phyloP scores from a whole-genome alignment of 441 rosid species.

The Pelargonium hybrid region DNA sequence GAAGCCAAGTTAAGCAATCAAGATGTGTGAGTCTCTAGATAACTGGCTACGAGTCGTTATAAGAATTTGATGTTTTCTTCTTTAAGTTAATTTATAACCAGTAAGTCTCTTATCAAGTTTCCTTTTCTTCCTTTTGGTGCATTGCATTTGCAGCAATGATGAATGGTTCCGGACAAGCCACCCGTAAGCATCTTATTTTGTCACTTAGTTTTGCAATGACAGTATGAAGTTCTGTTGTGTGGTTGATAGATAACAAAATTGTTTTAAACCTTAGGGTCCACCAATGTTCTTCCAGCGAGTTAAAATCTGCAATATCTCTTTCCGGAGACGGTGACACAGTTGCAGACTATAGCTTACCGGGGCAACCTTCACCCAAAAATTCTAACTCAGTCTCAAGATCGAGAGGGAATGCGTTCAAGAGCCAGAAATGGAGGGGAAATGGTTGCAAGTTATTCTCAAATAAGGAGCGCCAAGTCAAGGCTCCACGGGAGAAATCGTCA shows the following conservation, averaged over 20 bases:
- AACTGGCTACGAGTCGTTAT: background rate
- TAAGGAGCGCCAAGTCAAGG: conserved; percentile 28
- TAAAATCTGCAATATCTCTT: conserved; percentile 34
- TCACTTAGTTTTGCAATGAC: conserved; percentile 3
- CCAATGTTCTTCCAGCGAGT: conserved; percentile 36
- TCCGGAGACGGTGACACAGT: conserved; percentile 18
- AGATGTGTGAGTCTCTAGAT: conserved; percentile 26
- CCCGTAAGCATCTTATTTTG: conserved; percentile 28
- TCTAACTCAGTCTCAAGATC: conserved; percentile 50
- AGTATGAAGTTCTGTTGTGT: background rate
- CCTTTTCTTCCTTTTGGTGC: conserved; percentile 6
- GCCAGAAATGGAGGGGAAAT: conserved; percentile 25
- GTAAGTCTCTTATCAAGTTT: background rate
- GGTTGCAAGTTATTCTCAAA: conserved; percentile 13
- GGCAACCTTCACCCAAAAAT: conserved; percentile 31
- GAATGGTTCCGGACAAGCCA: conserved; percentile 43
- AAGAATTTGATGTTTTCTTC: background rate
- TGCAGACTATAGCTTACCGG: conserved; percentile 20
- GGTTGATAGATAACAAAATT: background rate
- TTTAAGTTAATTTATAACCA: background rate
- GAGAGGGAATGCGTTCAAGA: conserved; percentile 40
- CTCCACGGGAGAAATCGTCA: conserved; percentile 22
- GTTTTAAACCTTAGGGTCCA: conserved; percentile 38
- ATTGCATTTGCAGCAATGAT: conserved; percentile 40
- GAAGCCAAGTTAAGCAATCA: conserved; percentile 24